These are phyloP conservation scores for Speleostelium caveatum DNA, from an alignment of 78 protist genomes.

Conservation along the genomic window DNA sequence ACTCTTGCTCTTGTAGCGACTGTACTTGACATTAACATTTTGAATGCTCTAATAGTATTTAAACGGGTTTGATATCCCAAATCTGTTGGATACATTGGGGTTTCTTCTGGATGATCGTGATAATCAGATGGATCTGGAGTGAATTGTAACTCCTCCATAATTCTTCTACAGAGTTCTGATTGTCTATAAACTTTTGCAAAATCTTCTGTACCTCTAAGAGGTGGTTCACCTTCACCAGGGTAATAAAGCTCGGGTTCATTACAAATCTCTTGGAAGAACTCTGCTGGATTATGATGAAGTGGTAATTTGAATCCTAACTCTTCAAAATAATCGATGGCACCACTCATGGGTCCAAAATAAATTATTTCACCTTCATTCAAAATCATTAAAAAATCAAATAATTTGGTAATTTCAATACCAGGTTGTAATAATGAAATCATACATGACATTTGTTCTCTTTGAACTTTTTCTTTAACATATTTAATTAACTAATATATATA, in stretches of 20 bases:
- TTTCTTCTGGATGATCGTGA: constrained; percentile 17
- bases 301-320: constrained; percentile 67
- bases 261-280: constrained; percentile 71
- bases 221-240: constrained; percentile 41
- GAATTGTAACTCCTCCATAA: not conserved
- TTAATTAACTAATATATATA: constrained; percentile 31
- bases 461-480: constrained; percentile 20
- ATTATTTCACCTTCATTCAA: constrained; percentile 57
- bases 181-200: constrained; percentile 40
- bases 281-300: constrained; percentile 77
- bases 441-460: constrained; percentile 39
- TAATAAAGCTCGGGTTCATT: constrained; percentile 69
- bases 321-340: constrained; percentile 60
- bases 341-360: constrained; percentile 67
- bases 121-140: constrained; percentile 9
- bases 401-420: constrained; percentile 60
- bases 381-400: constrained; percentile 68
- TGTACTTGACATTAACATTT: constrained; percentile 57
- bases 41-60: constrained; percentile 39
- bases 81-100: constrained; percentile 26
- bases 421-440: constrained; percentile 71
- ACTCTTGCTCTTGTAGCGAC: constrained; percentile 37
- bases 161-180: constrained; percentile 10
- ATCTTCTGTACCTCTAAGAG: constrained; percentile 48
- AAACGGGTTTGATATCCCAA: constrained; percentile 17